These are phyloP conservation scores for Tulasnella sp. DNA, from an alignment of 768 basidiomycete genomes.

Conservation along the genomic window DNA sequence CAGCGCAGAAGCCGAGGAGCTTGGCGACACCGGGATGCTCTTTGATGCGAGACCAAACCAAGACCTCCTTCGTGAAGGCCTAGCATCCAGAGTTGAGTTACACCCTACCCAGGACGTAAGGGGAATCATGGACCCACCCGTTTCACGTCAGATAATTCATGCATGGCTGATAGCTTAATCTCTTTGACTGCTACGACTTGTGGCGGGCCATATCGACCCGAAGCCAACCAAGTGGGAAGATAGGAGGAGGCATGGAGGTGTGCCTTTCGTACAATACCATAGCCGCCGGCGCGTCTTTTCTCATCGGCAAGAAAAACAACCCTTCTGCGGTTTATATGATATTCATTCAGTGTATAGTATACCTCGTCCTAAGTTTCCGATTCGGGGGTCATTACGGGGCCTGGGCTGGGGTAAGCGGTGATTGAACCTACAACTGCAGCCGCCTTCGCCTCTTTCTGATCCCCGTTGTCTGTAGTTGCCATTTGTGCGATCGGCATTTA, in stretches of 20 bases:
- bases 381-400: neutral
- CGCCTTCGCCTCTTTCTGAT: neutral
- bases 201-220: neutral
- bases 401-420: neutral
- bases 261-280: neutral
- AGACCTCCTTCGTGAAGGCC: neutral
- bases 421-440: neutral
- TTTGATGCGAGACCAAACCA: neutral
- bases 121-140: neutral
- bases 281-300: neutral
- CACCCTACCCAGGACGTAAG: too few relatives aligned
- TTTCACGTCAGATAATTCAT: neutral
- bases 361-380: neutral
- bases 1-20: neutral
- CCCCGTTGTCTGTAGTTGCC: neutral
- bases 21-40: neutral
- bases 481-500: neutral
- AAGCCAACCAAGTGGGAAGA: neutral
- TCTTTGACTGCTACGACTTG: neutral
- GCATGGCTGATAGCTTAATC: neutral
- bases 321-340: neutral
- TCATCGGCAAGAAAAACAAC: neutral
- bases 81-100: neutral
- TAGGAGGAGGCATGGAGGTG: neutral
- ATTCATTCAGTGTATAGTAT: neutral